Evolutionary conservation across 2,329 filamentous ascomycete genomes (phyloP).

Genomic region (Trichoderma sp.): DNA sequence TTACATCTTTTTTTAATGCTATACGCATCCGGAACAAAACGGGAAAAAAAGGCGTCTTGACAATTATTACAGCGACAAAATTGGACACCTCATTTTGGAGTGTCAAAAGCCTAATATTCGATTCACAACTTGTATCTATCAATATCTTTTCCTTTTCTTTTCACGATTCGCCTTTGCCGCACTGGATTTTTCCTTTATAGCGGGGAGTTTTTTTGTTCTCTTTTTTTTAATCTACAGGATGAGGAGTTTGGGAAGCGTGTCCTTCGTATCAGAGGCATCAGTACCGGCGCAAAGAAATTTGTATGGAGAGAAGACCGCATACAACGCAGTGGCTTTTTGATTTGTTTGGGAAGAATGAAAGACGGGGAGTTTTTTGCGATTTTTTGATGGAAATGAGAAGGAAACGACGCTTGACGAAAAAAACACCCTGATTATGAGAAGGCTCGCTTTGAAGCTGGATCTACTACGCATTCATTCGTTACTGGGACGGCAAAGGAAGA

Average conservation of each 20-base stretch:
- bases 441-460: slow-evolving; percentile 16
- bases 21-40: not conserved
- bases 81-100: not conserved
- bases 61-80: slow-evolving; percentile 3
- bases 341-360: slow-evolving; percentile 8
- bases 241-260: slow-evolving; percentile 20
- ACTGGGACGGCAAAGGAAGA: not conserved
- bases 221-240: slow-evolving; percentile 2
- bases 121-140: slow-evolving; percentile 21
- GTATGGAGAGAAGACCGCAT: not conserved
- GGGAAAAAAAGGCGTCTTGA: not conserved
- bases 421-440: slow-evolving; percentile 19
- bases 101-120: slow-evolving; percentile 15
- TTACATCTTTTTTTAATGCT: slow-evolving; percentile 6
- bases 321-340: not conserved
- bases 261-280: slow-evolving; percentile 16
- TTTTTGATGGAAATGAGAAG: slow-evolving; percentile 14
- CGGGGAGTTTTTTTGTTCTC: slow-evolving; percentile 20
- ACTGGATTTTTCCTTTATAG: slow-evolving; percentile 14
- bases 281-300: slow-evolving; percentile 19
- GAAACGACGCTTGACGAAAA: slow-evolving; percentile 22
- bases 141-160: not conserved
- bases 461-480: slow-evolving; percentile 6
- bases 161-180: slow-evolving; percentile 5
- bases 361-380: slow-evolving; percentile 19